phyloP scores from a whole-genome alignment of 768 basidiomycete species.

The Podaxis sp. region DNA sequence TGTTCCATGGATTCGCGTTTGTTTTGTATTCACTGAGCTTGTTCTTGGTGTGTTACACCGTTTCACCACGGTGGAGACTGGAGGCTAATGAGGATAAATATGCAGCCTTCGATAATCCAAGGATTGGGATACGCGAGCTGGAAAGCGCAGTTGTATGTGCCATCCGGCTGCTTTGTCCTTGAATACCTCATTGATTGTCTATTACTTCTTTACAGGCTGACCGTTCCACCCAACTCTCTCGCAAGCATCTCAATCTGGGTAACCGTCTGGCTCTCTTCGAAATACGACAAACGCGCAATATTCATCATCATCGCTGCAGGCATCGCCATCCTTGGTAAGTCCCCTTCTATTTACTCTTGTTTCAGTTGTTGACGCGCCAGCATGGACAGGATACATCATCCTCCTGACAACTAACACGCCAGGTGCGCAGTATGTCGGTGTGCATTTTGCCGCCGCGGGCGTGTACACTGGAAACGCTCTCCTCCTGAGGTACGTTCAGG shows the following conservation, averaged over 20 bases:
- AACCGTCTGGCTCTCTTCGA: conserved; percentile 52
- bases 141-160: conserved; percentile 55
- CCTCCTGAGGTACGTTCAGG: conserved; percentile 42
- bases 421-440: conserved; percentile 54
- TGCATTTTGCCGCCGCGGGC: conserved; percentile 54
- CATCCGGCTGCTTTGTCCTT: not conserved
- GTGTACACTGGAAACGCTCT: conserved; percentile 58
- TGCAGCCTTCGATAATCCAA: conserved; percentile 58
- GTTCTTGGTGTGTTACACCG: conserved; percentile 41
- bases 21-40: conserved; percentile 57
- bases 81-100: too few relatives aligned
- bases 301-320: conserved; percentile 51
- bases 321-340: conserved; percentile 50
- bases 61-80: too few relatives aligned
- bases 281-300: conserved; percentile 41
- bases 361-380: not conserved
- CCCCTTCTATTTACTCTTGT: not conserved
- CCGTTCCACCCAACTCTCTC: conserved; percentile 55
- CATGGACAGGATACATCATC: conserved; percentile 48
- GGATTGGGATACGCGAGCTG: conserved; percentile 55
- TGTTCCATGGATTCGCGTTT: conserved; percentile 64
- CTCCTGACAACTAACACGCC: conserved; percentile 48
- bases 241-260: conserved; percentile 48
- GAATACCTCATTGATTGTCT: not conserved
- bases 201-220: conserved; percentile 38